Base-by-base conservation (phyloP, 805 yeast genomes). In the Candida palmyrensis region DNA sequence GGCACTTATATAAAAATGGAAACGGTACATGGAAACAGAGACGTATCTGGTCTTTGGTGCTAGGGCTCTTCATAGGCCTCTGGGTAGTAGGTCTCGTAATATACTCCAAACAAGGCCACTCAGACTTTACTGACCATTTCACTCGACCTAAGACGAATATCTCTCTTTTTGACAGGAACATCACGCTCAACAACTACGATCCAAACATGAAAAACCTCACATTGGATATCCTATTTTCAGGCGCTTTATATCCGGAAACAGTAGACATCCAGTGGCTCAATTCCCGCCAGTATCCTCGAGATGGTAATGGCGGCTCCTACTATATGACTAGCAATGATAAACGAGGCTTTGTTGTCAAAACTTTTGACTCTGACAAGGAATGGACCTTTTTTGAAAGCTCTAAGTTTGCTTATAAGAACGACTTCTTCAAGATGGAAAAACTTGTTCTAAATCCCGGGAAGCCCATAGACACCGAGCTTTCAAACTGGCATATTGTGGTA, bases 401-500 rank as follows among this genome's bases (percentile, higher is more conserved):
- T 3, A 56, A 48, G 18, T 69, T 83, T 34, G 43, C 43, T 0
- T 73, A 67, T 46, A 54, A 65, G 2, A 76, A 66, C 42, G 47
- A 48, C 30, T 59, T 59, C 40, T 55, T 57, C 42, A 39, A 54
- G 25, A 44, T 54, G 2, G 42, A 49, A 0, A 56, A 53, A 2
- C 53, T 73, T 28, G 29, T 40, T 0, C 61, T 81, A 2, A 57
- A 61, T 30, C 64, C 68, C 5, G 43, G 59, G 0, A 48, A 68
- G 9, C 57, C 67, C 4, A 57, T 79, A 6, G 75, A 72, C 42
- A 59, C 66, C 25, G 50, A 65, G 7, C 29, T 32, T 3, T 56
- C 68, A 15, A 68, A 48, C 13, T 36, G 60, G 45, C 81, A 77
- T 1, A 51, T 90, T 9, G 51, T 87, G 2, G 57, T 58, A 4